Conservation (phyloP, 768 basidiomycete species). For the Hygrocybe punicea region DNA sequence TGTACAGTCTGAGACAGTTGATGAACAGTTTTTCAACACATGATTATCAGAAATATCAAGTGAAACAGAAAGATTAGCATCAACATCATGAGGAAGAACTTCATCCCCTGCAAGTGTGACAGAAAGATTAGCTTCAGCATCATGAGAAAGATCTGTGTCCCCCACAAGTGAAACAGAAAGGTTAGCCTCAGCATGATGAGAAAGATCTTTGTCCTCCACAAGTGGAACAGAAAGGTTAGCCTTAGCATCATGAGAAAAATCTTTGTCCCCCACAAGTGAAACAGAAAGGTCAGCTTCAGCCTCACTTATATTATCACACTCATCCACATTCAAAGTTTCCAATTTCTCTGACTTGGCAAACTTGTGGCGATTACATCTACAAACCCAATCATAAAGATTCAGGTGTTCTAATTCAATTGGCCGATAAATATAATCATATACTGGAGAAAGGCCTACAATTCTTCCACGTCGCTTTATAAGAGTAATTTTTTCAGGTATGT, state of each 20-base stretch:
- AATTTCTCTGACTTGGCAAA: not conserved
- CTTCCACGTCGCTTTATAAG: conserved; percentile 15
- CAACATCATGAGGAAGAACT: not conserved
- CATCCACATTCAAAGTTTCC: not conserved
- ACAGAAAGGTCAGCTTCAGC: not conserved
- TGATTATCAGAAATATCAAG: conserved; percentile 7
- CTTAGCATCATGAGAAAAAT: no score
- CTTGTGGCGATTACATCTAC: conserved; percentile 2
- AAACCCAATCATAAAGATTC: conserved; percentile 17
- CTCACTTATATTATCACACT: not conserved
- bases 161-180: no score
- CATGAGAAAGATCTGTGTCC: no score
- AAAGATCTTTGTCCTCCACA: not conserved
- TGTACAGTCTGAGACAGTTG: not conserved
- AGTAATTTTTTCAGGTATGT: conserved; percentile 16
- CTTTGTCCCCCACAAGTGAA: no score
- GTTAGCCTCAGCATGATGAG: no score
- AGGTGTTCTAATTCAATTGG: conserved; percentile 7
- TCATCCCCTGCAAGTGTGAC: not conserved
- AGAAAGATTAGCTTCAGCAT: not conserved
- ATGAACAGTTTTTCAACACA: no score
- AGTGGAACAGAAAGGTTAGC: not conserved
- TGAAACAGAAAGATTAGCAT: conserved; percentile 2
- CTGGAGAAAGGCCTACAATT: conserved; percentile 19
- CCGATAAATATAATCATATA: conserved; percentile 15